Evolutionary conservation across 495 filamentous ascomycete genomes (phyloP).

Genomic region (Aeminium ludgeri): DNA sequence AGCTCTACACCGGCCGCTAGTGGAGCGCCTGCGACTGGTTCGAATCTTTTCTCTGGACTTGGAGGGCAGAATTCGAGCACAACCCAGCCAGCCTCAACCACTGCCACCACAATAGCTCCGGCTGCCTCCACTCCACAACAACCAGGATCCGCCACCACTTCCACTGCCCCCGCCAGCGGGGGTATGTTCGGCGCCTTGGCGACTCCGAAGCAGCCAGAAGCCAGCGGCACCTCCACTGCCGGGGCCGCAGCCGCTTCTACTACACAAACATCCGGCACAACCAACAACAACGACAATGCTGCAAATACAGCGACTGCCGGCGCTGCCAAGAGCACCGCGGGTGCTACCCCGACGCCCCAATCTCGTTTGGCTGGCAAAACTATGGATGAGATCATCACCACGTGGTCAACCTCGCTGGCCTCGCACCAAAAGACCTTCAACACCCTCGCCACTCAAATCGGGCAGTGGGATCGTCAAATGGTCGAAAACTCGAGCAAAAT

Average conservation of each 20-base stretch:
- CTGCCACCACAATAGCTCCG: slow-evolving; percentile 11
- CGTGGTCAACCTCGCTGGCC: slow-evolving; percentile 85
- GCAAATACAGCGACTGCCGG: slow-evolving; percentile 20
- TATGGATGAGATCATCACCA: slow-evolving; percentile 98
- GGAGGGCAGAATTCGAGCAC: neutral
- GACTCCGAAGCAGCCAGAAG: neutral
- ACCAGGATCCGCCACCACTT: slow-evolving; percentile 1
- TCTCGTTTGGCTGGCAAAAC: slow-evolving; percentile 93
- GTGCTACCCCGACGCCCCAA: slow-evolving; percentile 56
- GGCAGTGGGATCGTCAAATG: slow-evolving; percentile 77
- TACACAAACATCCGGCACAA: neutral
- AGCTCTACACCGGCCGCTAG: neutral
- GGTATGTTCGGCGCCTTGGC: neutral
- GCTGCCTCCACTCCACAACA: slow-evolving; percentile 1
- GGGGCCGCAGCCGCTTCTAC: neutral
- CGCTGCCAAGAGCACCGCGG: slow-evolving; percentile 35
- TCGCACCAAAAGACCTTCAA: slow-evolving; percentile 96
- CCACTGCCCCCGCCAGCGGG: neutral
- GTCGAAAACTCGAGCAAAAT: slow-evolving; percentile 89
- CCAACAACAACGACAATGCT: slow-evolving; percentile 14
- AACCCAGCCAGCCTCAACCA: neutral
- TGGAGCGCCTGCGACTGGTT: neutral
- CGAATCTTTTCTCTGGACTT: neutral
- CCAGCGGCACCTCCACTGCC: too few relatives aligned
- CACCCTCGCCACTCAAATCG: slow-evolving; percentile 67